These are phyloP conservation scores for Exophiala mesophila DNA, from an alignment of 2,329 filamentous ascomycete genomes.

Conservation along the genomic window DNA sequence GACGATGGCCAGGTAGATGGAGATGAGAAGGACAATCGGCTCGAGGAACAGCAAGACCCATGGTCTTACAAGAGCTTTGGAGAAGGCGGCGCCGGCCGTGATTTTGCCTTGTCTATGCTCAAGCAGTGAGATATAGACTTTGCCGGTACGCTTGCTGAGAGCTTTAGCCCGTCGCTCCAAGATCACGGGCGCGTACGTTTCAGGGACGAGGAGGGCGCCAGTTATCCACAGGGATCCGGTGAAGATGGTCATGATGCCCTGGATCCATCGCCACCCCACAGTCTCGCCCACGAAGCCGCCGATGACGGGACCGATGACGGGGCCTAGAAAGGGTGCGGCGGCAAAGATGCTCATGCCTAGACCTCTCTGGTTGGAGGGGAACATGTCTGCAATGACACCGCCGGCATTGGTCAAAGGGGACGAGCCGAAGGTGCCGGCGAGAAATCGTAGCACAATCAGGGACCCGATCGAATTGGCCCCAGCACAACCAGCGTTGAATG, in stretches of 20 bases:
- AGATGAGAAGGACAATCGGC: constrained; percentile 77
- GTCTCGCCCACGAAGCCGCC: no score
- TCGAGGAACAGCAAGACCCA: constrained; percentile 53
- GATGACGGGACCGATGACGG: constrained; percentile 54
- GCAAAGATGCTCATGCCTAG: constrained; percentile 55
- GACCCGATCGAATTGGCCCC: constrained; percentile 52
- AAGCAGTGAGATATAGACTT: constrained; percentile 32
- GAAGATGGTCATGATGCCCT: constrained; percentile 33
- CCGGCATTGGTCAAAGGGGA: constrained; percentile 49
- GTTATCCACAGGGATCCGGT: constrained; percentile 59
- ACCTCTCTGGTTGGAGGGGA: constrained; percentile 53
- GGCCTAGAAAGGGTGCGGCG: constrained; percentile 51
- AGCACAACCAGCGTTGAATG: constrained; percentile 36
- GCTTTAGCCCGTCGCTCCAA: constrained; percentile 47
- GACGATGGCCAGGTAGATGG: constrained; percentile 77
- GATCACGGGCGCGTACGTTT: constrained; percentile 53
- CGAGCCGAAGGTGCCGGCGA: constrained; percentile 75
- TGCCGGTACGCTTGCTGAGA: constrained; percentile 47
- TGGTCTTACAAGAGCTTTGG: constrained; percentile 40
- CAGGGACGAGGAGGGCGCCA: constrained; percentile 48
- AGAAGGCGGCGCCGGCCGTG: constrained; percentile 35
- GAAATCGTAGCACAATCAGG: constrained; percentile 66
- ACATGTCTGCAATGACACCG: constrained; percentile 48
- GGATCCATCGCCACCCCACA: constrained; percentile 49
- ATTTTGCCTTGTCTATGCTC: constrained; percentile 40